phyloP scores from a whole-genome alignment of 179 eudicot species.

The Silene coronaria region DNA sequence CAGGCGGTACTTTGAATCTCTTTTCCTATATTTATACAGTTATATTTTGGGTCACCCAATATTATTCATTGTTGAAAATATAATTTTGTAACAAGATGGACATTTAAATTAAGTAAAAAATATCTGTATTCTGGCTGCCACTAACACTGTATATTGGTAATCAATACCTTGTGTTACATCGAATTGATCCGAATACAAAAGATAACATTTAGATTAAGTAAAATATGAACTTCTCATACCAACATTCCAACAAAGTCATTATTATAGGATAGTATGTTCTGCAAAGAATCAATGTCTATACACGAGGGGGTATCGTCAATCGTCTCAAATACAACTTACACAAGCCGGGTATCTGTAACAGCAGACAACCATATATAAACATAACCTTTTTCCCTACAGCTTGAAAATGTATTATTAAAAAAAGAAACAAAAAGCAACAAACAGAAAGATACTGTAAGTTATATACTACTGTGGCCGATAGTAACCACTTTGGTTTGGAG shows the following conservation, averaged over 20 bases:
- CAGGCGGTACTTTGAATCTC: too few relatives aligned
- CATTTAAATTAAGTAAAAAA: too few relatives aligned
- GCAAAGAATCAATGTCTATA: conserved; percentile 13
- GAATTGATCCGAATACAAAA: not conserved
- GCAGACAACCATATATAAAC: conserved; percentile 10
- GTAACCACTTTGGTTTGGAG: conserved; percentile 84
- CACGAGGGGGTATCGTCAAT: not conserved
- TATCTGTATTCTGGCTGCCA: too few relatives aligned
- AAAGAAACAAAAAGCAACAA: not conserved
- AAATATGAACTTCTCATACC: too few relatives aligned
- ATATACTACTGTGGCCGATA: conserved; percentile 49
- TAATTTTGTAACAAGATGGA: too few relatives aligned
- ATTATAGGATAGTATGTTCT: not conserved
- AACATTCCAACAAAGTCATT: not conserved
- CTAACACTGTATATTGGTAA: too few relatives aligned
- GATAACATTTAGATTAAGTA: not conserved
- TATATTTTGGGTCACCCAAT: too few relatives aligned
- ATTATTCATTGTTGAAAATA: too few relatives aligned
- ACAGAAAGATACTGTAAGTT: not conserved
- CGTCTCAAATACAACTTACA: conserved; percentile 7
- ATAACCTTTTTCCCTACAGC: not conserved
- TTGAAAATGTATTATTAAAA: not conserved
- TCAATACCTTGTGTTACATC: too few relatives aligned
- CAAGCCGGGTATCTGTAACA: not conserved
- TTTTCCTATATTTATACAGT: too few relatives aligned